Evolutionary conservation across 345 rosid genomes (phyloP).

Genomic region (Populus tremula): DNA sequence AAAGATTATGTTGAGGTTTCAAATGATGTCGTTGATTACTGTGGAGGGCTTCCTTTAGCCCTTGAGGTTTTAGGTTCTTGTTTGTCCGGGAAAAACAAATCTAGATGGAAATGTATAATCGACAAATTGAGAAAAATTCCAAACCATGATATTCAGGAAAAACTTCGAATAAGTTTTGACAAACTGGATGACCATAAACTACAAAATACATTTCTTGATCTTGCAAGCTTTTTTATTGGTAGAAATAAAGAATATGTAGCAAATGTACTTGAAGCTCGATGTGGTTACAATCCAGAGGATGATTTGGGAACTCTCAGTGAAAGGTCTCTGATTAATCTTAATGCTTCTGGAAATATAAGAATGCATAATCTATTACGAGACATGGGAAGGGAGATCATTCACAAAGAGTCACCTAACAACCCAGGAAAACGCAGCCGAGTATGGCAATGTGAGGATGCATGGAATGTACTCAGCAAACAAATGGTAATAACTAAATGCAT

Average conservation of each 20-base stretch:
- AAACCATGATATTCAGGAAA: not conserved
- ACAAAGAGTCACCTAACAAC: too few relatives aligned
- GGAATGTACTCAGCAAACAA: not conserved
- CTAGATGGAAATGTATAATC: slow-evolving; percentile 3
- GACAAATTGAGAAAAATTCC: not conserved
- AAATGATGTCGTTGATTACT: not conserved
- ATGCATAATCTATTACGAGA: too few relatives aligned
- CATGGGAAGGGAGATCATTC: too few relatives aligned
- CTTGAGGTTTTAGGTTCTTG: slow-evolving; percentile 11
- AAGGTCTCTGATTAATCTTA: not conserved
- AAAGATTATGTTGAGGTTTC: not conserved
- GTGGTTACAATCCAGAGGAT: not conserved
- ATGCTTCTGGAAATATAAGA: too few relatives aligned
- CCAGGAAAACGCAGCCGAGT: not conserved
- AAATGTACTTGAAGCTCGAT: not conserved
- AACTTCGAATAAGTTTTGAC: too few relatives aligned
- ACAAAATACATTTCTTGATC: not conserved
- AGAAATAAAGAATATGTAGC: not conserved
- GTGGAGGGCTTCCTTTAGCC: slow-evolving; percentile 12
- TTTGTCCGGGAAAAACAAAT: not conserved
- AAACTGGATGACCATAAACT: not conserved
- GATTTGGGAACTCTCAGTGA: not conserved
- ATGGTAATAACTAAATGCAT: not conserved
- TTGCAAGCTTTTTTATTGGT: not conserved
- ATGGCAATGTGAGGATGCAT: not conserved